Evolutionary conservation across 1,139 yeast genomes (phyloP).

Genomic region (Suhomyces bolitotheri): DNA sequence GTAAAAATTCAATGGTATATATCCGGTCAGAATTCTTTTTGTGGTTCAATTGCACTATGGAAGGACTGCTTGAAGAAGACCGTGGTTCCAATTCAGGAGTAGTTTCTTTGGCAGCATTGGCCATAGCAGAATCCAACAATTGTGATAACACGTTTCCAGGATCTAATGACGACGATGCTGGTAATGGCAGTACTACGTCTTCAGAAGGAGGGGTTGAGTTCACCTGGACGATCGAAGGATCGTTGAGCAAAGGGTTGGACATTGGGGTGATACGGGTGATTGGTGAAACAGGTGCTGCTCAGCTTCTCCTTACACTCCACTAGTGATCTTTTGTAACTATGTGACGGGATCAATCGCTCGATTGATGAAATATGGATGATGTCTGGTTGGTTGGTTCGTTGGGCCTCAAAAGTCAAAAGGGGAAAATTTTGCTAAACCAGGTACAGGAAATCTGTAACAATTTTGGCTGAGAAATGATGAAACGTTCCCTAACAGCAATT

Average conservation of each 20-base stretch:
- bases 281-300: no score
- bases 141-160: conserved; percentile 45
- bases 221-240: conserved; percentile 35
- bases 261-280: conserved; percentile 3
- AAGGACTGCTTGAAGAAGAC: conserved; percentile 21
- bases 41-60: conserved; percentile 3
- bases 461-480: not conserved
- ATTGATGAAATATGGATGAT: no score
- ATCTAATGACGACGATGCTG: conserved; percentile 20
- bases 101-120: conserved; percentile 50
- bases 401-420: not conserved
- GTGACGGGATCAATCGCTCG: not conserved
- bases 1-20: conserved; percentile 42
- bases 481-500: no score
- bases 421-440: conserved; percentile 9
- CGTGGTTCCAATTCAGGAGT: conserved; percentile 40
- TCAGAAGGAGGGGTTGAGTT: conserved; percentile 10
- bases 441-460: no score
- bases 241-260: conserved; percentile 30
- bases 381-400: no score
- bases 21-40: conserved; percentile 19
- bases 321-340: no score
- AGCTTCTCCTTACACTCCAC: no score
- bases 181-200: conserved; percentile 7
- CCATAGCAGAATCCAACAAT: conserved; percentile 37